Evolutionary conservation across 2,329 filamentous ascomycete genomes (phyloP).

Genomic region (Chrysosporium queenslandicum): DNA sequence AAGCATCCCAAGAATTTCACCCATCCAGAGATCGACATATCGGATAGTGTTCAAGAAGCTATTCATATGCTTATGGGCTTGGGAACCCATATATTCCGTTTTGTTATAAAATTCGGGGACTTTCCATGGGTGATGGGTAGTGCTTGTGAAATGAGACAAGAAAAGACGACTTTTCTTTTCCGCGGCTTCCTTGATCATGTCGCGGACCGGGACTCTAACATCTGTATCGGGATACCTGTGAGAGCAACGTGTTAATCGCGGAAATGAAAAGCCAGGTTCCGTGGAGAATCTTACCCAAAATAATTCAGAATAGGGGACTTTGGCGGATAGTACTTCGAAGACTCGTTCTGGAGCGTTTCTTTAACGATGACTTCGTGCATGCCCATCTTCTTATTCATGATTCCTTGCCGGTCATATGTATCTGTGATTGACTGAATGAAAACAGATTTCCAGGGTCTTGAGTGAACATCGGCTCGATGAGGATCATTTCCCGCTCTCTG

Average conservation of each 20-base stretch:
- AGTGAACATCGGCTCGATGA: constrained; percentile 15
- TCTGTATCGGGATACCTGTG: constrained; percentile 33
- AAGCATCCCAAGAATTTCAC: constrained; percentile 32
- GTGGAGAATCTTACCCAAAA: constrained; percentile 30
- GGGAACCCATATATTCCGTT: constrained; percentile 22
- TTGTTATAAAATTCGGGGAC: constrained; percentile 26
- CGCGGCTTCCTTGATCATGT: constrained; percentile 20
- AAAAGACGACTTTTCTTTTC: constrained; percentile 24
- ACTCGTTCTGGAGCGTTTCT: constrained; percentile 22
- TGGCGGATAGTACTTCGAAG: constrained; percentile 27
- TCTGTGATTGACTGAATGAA: constrained; percentile 28
- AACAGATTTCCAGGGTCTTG: constrained; percentile 25
- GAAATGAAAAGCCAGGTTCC: background rate
- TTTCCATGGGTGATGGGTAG: constrained; percentile 38
- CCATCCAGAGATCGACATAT: constrained; percentile 34
- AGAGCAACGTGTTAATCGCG: constrained; percentile 6
- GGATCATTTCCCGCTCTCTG: background rate
- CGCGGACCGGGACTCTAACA: constrained; percentile 30
- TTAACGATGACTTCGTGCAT: constrained; percentile 26
- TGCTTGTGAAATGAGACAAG: constrained; percentile 27
- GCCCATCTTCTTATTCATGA: constrained; percentile 29
- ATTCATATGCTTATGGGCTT: constrained; percentile 31
- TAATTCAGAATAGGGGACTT: constrained; percentile 32
- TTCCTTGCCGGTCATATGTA: constrained; percentile 23
- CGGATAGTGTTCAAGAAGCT: constrained; percentile 37